These are phyloP conservation scores for Potentilla sterilis DNA, from an alignment of 306 rosid genomes.

Conservation along the genomic window DNA sequence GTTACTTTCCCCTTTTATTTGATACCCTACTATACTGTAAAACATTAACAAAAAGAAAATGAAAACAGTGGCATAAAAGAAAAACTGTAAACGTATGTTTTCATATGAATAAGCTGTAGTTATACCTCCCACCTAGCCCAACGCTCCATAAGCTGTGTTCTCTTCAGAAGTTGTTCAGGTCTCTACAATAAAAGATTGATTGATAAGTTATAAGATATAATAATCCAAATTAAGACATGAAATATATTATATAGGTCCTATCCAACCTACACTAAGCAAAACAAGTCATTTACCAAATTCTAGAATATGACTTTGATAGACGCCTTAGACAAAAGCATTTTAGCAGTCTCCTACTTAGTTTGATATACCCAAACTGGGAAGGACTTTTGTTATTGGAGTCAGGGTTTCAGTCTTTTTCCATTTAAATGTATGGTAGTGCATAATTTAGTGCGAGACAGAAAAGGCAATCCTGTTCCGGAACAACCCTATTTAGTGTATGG, in stretches of 20 bases:
- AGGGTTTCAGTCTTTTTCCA: background rate
- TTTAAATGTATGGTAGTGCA: background rate
- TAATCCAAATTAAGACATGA: slow-evolving; percentile 1
- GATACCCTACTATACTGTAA: background rate
- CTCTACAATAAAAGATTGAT: slow-evolving; percentile 49
- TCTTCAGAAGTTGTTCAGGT: slow-evolving; percentile 88
- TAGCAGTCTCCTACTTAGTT: background rate
- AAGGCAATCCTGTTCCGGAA: background rate
- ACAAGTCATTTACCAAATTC: background rate
- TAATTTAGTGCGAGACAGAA: background rate
- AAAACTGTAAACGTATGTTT: background rate
- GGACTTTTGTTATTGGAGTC: background rate
- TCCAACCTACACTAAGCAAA: background rate
- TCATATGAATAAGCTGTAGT: slow-evolving; percentile 10
- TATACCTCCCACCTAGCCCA: slow-evolving; percentile 99
- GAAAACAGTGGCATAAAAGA: background rate
- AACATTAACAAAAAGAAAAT: background rate
- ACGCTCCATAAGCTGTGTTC: slow-evolving; percentile 96
- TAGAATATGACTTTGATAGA: background rate
- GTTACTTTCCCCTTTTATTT: slow-evolving; percentile 23
- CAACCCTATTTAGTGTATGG: background rate
- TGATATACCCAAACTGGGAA: background rate
- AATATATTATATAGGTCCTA: slow-evolving; percentile 7
- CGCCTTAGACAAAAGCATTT: background rate
- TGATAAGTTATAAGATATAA: slow-evolving; percentile 19